Evolutionary conservation across 306 rosid genomes (phyloP), one percentile per base, ranked within the genome.

Genomic region (Ormosia emarginata): DNA sequence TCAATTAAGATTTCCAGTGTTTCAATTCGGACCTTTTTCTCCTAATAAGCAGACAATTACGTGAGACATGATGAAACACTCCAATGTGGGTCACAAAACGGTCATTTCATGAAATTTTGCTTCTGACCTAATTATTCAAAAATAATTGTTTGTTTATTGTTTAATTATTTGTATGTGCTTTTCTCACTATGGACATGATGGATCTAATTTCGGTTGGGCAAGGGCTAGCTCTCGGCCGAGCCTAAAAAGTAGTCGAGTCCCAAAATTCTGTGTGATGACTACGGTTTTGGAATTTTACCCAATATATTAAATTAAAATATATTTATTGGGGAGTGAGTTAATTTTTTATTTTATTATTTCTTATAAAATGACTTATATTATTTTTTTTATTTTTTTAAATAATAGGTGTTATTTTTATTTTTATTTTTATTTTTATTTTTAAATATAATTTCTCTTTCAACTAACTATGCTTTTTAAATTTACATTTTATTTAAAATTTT

Each of bases 1-100:
- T 73, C 78, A 53, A 73, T n/a, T 53, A 53, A 73, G 78, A 73
- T 73, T 73, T 73, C 66, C 62, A 17, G n/a, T 15, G 52, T 74
- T 74, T 57, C 4, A 57, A 1, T 33, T 72, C 41, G 1, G 0
- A 12, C 67, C 10, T 32, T 55, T 74, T 74, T 39, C 1, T 55
- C 55, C 67, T 18, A 49, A 71, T 53, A 13, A 47, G 53, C 32
- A 71, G 76, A 71, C 61, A 71, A 72, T 34, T 15, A 37, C 46
- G 7, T 32, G 41, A 55, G 78, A 56, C 78, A 73, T 55, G 50
- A 57, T 56, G 41, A 40, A 39, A 40, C 79, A 74, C 41, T 58
- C 66, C 67, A 55, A 15, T 46, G 52, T 55, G 78, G 78, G 55
- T 55, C 39, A 5, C 34, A 12, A 73, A 56, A 56, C 8, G 52